Conservation (phyloP, 2,329 filamentous ascomycete species). For the Aspergillus bombycis region DNA sequence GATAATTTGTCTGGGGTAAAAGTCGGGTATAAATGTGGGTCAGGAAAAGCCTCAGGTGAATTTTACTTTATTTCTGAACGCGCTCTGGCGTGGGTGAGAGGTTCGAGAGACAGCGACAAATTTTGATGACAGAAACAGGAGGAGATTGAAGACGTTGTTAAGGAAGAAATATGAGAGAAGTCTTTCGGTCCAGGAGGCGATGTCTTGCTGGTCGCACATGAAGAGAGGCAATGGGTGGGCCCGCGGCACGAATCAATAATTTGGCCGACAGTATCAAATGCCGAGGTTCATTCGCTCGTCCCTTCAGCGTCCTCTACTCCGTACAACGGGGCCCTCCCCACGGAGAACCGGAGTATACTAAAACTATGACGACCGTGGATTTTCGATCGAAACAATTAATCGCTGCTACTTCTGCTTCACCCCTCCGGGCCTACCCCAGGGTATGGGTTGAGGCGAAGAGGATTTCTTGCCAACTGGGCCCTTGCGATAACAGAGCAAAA, state of each 20-base stretch:
- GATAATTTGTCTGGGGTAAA: slow-evolving; percentile 24
- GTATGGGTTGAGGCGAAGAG: neutral
- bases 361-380: neutral
- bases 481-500: neutral
- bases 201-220: slow-evolving; percentile 33
- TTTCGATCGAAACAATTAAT: neutral
- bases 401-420: neutral
- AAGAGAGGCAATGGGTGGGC: slow-evolving; percentile 32
- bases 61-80: neutral
- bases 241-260: slow-evolving; percentile 31
- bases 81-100: neutral
- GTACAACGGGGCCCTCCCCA: neutral
- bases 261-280: slow-evolving; percentile 27
- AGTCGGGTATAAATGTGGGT: slow-evolving; percentile 10
- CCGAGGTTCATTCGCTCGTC: slow-evolving; percentile 31
- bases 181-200: slow-evolving; percentile 13
- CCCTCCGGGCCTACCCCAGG: neutral
- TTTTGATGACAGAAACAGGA: neutral
- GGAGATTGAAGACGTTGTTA: slow-evolving; percentile 8
- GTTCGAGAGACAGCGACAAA: neutral
- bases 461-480: neutral
- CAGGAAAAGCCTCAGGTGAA: slow-evolving; percentile 3
- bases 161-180: slow-evolving; percentile 12
- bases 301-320: neutral
- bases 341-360: slow-evolving; percentile 4